These are phyloP conservation scores for Marasmius sp. DNA, from an alignment of 1,284 basidiomycete genomes.

Conservation along the genomic window DNA sequence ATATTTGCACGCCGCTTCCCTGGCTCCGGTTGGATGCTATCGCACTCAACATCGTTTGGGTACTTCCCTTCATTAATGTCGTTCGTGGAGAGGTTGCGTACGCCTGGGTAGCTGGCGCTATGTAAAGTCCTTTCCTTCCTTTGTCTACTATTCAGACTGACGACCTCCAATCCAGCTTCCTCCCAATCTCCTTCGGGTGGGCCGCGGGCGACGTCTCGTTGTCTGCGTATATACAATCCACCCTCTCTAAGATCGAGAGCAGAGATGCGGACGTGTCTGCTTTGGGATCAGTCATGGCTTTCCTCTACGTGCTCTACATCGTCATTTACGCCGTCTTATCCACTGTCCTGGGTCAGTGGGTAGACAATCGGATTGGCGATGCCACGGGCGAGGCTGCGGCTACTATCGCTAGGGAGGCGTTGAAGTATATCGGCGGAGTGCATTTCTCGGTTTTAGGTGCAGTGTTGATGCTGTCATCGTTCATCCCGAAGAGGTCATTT, in stretches of 20 bases:
- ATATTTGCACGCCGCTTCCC: conserved; percentile 29
- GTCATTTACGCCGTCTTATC: conserved; percentile 29
- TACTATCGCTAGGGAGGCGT: conserved; percentile 3
- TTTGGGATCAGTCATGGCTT: conserved; percentile 33
- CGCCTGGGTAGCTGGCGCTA: conserved; percentile 30
- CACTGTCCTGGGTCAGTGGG: conserved; percentile 21
- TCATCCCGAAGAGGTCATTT: conserved; percentile 28
- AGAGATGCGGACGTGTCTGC: conserved; percentile 25
- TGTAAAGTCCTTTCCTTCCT: background rate
- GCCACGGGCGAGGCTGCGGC: background rate
- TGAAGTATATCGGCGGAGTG: conserved; percentile 23
- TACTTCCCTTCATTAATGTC: conserved; percentile 25
- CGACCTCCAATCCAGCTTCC: background rate
- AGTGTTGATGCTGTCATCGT: conserved; percentile 26
- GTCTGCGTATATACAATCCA: conserved; percentile 31
- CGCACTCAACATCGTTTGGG: conserved; percentile 30
- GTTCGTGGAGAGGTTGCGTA: conserved; percentile 24
- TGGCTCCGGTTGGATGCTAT: conserved; percentile 32
- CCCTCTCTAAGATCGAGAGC: conserved; percentile 25
- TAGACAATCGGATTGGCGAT: background rate
- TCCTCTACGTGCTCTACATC: conserved; percentile 31
- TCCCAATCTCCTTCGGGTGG: conserved; percentile 21
- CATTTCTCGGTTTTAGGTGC: conserved; percentile 27
- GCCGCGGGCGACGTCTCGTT: conserved; percentile 35
- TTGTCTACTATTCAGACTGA: background rate